Conservation (phyloP, 164 flowering plant species). For the Vitis vinifera region ASM3070453v1 NC_081822.1:24976001-24976500, state of each 20-base stretch:
- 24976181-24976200: background rate
- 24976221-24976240: slow-evolving; percentile 58
- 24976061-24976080: background rate
- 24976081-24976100: background rate
- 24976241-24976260: slow-evolving; percentile 38
- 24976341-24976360: slow-evolving; percentile 14
- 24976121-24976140: background rate
- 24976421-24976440: too few species aligned
- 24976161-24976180: background rate
- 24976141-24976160: background rate
- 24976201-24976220: slow-evolving; percentile 65
- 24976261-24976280: slow-evolving; percentile 34
- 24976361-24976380: slow-evolving; percentile 3
- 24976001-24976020: too few species aligned
- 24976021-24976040: too few species aligned
- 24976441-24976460: too few species aligned
- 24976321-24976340: slow-evolving; percentile 27
- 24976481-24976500: too few species aligned
- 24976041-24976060: background rate
- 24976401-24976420: too few species aligned
- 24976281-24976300: slow-evolving; percentile 19
- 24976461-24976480: too few species aligned
- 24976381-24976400: slow-evolving; percentile 13
- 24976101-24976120: background rate
- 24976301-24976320: slow-evolving; percentile 16